Base-by-base conservation (phyloP, 2,329 filamentous ascomycete species). In the Penicillium sp. region DNA sequence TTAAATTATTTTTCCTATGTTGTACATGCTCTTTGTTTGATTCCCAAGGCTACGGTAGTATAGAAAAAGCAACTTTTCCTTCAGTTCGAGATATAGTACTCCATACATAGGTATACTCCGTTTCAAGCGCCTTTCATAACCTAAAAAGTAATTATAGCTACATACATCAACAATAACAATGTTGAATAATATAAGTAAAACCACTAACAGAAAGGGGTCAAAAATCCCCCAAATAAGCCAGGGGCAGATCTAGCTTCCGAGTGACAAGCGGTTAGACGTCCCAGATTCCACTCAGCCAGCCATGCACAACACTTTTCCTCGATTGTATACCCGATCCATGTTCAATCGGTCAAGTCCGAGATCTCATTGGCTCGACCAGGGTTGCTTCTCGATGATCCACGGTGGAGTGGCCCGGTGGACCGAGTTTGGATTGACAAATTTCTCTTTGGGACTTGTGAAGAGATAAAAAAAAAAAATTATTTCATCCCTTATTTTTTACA, bases 251-350 rank as follows among this genome's bases (percentile, higher is more conserved):
- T 54, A 48, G 48, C 48, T 45, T 52, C 46, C 43, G 47, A 54
- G 31, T 56, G 56, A 56, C 56, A 60, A 56, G 56, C 56, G 53
- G 56, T 56, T 57, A 57, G 52, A 51, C 48, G 55, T 52, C 48
- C 47, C 48, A 28, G 45, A 49, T 55, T 53, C 43, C 44, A 48
- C 50, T 61, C 58, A 60, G 57, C 57, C 58, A 61, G 57, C 56
- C 58, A 60, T 60, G 58, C 58, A 59, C 49, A 46, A 60, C 58
- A 61, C 57, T 33, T 39, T 33, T 39, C 2, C 43, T 44, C 47
- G 53, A 56, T 54, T 42, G 24, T 6, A 4, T 32, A 10, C 38
- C 31, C 53, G 57, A 61, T 58, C 45, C 32, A 45, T 40, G 24
- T 47, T 4, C 42, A 33, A 59, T 59, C 54, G 53, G 37, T 15